Percentiles rank a stretch among this genome's conserved stretches.
phyloP scores from a whole-genome alignment of 495 filamentous ascomycete species.

The Evernia prunastri region DNA sequence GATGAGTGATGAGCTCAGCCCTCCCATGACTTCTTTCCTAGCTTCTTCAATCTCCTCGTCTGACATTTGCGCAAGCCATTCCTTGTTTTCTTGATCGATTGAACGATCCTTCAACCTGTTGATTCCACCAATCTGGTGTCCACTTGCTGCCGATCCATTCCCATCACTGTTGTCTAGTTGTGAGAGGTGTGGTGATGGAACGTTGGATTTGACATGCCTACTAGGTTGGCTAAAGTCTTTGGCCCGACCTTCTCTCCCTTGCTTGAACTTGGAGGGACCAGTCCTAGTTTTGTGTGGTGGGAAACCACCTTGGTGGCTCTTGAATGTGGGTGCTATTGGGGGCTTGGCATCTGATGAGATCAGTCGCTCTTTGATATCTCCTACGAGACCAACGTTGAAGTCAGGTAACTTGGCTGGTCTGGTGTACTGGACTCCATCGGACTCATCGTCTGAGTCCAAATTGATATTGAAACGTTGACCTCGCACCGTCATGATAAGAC shows the following conservation, averaged over 20 bases:
- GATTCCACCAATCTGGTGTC: conserved; percentile 13
- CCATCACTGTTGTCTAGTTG: neutral
- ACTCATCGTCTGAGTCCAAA: conserved; percentile 39
- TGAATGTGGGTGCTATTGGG: conserved; percentile 58
- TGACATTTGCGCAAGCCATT: conserved; percentile 72
- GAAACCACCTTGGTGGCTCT: conserved; percentile 63
- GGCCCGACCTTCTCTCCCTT: neutral
- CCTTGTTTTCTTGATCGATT: conserved; percentile 78
- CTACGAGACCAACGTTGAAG: conserved; percentile 49
- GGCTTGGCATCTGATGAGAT: conserved; percentile 45
- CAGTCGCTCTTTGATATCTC: conserved; percentile 71
- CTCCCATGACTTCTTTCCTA: conserved; percentile 62
- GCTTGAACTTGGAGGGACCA: conserved; percentile 16
- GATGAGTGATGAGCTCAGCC: conserved; percentile 63
- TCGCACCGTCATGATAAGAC: conserved; percentile 47
- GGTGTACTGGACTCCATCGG: conserved; percentile 21
- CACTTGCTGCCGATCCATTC: conserved; percentile 1
- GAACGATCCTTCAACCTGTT: conserved; percentile 50
- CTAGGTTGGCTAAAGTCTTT: neutral
- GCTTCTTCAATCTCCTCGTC: conserved; percentile 71
- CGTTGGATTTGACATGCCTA: neutral
- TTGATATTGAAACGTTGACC: conserved; percentile 54
- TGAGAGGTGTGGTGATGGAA: neutral
- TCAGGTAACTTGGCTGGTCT: conserved; percentile 25
- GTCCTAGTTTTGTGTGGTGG: conserved; percentile 73